Evolutionary conservation across 2,329 filamentous ascomycete genomes (phyloP), one percentile per base, ranked within the genome.

Genomic region (Nigrospora oryzae): DNA sequence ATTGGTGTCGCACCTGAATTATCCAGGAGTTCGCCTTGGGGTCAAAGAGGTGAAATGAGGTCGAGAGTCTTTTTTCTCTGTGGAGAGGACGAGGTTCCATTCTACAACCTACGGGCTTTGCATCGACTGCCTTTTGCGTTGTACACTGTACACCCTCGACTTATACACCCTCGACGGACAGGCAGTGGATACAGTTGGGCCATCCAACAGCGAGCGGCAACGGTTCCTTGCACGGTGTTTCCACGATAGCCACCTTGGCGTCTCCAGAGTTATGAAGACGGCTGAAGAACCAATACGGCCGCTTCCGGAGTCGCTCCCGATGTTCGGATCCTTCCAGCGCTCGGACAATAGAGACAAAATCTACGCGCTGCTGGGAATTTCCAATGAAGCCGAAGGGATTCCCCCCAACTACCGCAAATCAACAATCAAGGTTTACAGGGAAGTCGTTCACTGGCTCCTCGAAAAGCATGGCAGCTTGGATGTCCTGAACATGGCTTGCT

Each of bases 1-100:
- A 46, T 16, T 48, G 46, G 46, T 4, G 28, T 15, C 46, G 46
- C 4, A 40, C 44, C 16, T 48, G 46, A 39, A 40, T 48, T n/a
- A 30, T 48, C 32, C 43, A 48, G 12, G 46, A 45, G 14, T 19
- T 48, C 10, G 14, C 40, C 11, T 38, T 40, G 5, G n/a, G 38
- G 38, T 8, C 5, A 3, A 28, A 30, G 30, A 7, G 5, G 5
- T 7, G 5, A 10, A 28, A 28, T 7, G 23, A 10, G n/a, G 10
- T 28, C 23, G 7, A 6, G 2, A 2, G 10, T 30, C 12, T n/a
- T 31, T 16, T 6, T 40, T 2, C 6, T 36, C 8, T 34, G 36
- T 10, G 43, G 38, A 14, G 28, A 33, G 11, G 30, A 40, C 2
- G 28, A 33, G 28, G 13, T 40, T 13, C 19, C 6, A 28, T 39